Base-by-base conservation (phyloP, 345 rosid species). In the Hibiscus mutabilis region DNA sequence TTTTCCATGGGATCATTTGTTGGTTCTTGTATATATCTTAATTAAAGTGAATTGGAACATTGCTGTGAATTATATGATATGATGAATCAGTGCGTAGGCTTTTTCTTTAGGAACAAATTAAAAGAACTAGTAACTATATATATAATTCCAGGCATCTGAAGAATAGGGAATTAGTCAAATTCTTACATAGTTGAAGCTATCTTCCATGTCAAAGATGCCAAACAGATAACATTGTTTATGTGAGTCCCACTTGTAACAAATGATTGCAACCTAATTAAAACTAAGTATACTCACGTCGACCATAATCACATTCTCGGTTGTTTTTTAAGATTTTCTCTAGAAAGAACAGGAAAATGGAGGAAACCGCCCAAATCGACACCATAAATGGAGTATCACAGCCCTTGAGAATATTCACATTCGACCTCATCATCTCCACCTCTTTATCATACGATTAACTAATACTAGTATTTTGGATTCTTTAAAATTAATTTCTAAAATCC, bases 301-400 rank as follows among this genome's bases (percentile, higher is more conserved):
- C 63, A 68, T 66, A 70, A 15, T 21, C 59, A 52, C 9, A 19
- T 74, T 77, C 64, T 0, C 22, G 31, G 3, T 16, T 24, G 35
- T 42, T 10, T 31, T 58, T 58, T 1, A 35, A 51, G 42, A 44
- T 44, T 59, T 63, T 66, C 10, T 60, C 52, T 44, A 5, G 21
- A 14, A 37, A 33, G 3, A 16, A 68, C 44, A 51, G 27, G 37
- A 56, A 81, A 76, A 16, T 5, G 24, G 8, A 69, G 66, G 69
- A 75, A 77, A 73, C 82, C 86, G 82, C 60, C 82, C 86, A 77
- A 79, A 70, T 82, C 78, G 19, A 42, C 16, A 42, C 18, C 24
- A 33, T 21, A 9, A 16, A 11, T 21, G 37, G 72, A 47, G 64
- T 66, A 53, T 51, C 74, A 35, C 9, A 69, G 47, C 40, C 47